Conservation (phyloP, 805 yeast genomes). For the Starmerella vaccinii region DNA sequence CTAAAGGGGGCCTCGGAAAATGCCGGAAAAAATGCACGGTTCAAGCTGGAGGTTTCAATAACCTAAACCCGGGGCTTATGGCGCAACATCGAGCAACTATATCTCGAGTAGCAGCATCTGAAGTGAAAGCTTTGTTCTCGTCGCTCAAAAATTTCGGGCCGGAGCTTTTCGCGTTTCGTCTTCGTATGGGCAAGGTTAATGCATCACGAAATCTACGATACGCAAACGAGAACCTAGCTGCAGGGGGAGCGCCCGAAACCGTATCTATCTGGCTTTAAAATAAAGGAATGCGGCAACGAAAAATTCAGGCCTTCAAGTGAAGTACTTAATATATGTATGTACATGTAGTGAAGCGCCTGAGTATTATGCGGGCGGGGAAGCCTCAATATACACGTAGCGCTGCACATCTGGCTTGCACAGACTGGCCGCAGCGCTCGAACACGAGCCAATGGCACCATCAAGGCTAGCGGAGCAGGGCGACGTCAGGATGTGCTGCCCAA, state of each 20-base stretch:
- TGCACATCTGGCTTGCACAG: constrained; percentile 6
- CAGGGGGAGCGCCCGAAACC: neutral
- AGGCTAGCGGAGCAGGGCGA: constrained; percentile 18
- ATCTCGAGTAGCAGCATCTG: neutral
- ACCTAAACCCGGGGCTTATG: too few relatives aligned
- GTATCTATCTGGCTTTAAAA: neutral
- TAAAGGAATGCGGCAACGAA: neutral
- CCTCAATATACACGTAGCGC: neutral
- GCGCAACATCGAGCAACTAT: too few relatives aligned
- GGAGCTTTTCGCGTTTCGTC: too few relatives aligned
- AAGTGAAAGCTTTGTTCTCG: neutral
- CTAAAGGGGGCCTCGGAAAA: too few relatives aligned
- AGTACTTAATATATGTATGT: neutral
- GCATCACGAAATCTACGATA: neutral
- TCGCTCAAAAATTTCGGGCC: too few relatives aligned
- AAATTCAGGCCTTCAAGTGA: neutral
- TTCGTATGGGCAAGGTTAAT: neutral
- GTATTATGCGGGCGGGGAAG: neutral
- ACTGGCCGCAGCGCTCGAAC: constrained; percentile 21
- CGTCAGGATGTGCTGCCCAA: constrained; percentile 22
- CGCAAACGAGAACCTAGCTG: neutral
- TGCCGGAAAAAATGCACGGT: too few relatives aligned
- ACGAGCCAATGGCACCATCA: constrained; percentile 24
- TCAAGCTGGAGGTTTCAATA: too few relatives aligned
- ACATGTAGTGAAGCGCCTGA: too few relatives aligned